Evolutionary conservation across 805 yeast species (phyloP), one percentile per base, ranked within the genome.

Genomic region (Wickerhamiella lipophila): DNA sequence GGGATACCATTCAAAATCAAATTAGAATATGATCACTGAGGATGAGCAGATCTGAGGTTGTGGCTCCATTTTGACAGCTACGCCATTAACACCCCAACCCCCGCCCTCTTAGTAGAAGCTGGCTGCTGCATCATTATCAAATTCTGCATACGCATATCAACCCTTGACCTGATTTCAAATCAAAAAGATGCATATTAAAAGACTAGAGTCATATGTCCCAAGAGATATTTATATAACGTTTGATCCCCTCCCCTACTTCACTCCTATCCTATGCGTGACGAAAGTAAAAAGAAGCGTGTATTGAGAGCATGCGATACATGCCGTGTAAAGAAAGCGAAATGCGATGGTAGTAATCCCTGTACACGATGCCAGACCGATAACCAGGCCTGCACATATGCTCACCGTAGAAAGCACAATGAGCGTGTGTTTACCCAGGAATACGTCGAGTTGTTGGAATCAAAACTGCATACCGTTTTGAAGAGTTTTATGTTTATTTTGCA

Each of bases 271-370:
- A 47, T 47, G 50, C 46, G 46, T 39, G 46, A 40, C 38, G 50
- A 47, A 27, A 15, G 22, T 2, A 48, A 48, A 38, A 48, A 48
- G 47, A 48, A 42, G 43, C 19, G 50, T 16, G 47, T 48, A n/a
- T 12, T 42, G 22, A 32, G 47, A 29, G 50, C 50, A 13, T 48
- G 50, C 23, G 50, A 48, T 19, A 42, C 47, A 5, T 48, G 50
- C 34, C 36, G 47, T 9, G 34, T 48, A 11, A 48, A 48, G 43
- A 48, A 48, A 35, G 47, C 50, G 21, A 34, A 36, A 18, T 48
- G 50, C 21, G 50, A 48, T 18, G 50, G 50, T n/a, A 18, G 19
- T 16, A 48, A 42, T n/a, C 50, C 50, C 26, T 48, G 50, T 26
- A 21, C 15, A 4, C 46, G 50, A 5, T 48, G 50, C 42, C 36